Evolutionary conservation across 805 yeast species (phyloP).

Genomic region (Kodamaea lidongshanica): DNA sequence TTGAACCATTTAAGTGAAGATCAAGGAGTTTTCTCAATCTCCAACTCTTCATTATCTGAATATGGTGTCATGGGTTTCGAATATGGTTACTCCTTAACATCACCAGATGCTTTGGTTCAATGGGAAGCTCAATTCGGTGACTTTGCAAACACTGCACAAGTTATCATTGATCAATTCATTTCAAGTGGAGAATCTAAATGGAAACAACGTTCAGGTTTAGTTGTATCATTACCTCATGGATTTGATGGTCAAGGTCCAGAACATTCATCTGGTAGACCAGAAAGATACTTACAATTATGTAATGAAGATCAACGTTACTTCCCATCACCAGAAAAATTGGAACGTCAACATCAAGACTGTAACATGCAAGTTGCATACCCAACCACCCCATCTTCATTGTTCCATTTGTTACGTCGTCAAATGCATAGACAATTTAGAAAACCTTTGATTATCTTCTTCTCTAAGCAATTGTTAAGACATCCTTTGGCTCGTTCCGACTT

Average conservation of each 20-base stretch:
- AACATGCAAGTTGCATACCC: slow-evolving; percentile 98
- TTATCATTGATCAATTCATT: slow-evolving; percentile 91
- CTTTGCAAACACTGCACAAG: slow-evolving; percentile 99
- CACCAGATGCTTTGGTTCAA: slow-evolving; percentile 93
- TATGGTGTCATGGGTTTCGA: slow-evolving; percentile 99
- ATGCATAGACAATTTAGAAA: slow-evolving; percentile 98
- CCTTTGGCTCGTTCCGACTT: slow-evolving; percentile 90
- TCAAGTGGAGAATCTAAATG: slow-evolving; percentile 97
- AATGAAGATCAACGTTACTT: slow-evolving; percentile 92
- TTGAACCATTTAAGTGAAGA: slow-evolving; percentile 69
- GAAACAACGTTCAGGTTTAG: slow-evolving; percentile 97
- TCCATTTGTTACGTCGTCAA: slow-evolving; percentile 97
- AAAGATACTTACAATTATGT: slow-evolving; percentile 91
- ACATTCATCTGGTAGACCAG: slow-evolving; percentile 96
- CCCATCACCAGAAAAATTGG: slow-evolving; percentile 85
- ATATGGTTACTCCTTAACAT: slow-evolving; percentile 95
- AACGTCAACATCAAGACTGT: slow-evolving; percentile 98
- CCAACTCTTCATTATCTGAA: slow-evolving; percentile 95
- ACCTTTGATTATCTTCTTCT: slow-evolving; percentile 81
- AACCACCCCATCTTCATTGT: slow-evolving; percentile 92
- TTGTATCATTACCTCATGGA: slow-evolving; percentile 95
- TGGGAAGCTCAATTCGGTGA: slow-evolving; percentile 99
- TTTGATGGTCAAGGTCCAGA: slow-evolving; percentile 99
- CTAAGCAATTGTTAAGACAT: slow-evolving; percentile 91
- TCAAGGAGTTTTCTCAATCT: slow-evolving; percentile 81